Evolutionary conservation across 2,329 filamentous ascomycete genomes (phyloP), one percentile per base, ranked within the genome.

Genomic region (Penicillium sp.): DNA sequence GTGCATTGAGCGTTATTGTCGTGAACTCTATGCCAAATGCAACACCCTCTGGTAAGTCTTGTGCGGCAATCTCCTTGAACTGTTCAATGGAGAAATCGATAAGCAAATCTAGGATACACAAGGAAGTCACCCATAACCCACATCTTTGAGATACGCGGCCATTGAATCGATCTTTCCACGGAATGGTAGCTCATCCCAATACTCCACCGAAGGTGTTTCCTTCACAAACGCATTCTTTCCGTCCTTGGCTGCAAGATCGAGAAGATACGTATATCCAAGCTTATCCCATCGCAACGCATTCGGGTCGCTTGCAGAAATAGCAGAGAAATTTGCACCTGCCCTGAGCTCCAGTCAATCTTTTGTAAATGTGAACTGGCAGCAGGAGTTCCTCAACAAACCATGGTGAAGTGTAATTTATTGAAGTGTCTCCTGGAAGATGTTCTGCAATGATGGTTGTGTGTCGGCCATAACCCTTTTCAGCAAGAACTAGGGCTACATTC

Each of bases 301-400:
- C 19, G 66, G 59, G 49, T 79, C 76, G 15, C 62, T 72, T 23
- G 77, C 76, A 0, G 77, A 78, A 44, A 79, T 76, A 39, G 75
- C 76, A 0, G 77, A 79, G 61, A 79, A 79, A 61, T 79, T 79
- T 57, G 74, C 77, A 3, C 77, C 77, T 10, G 77, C 77, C 75
- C 76, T 64, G 19, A 10, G 6, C 4, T 27, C n/a, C 1, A 7
- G 19, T 56, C 17, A 56, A 12, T 39, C 8, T 27, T 21, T 29
- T n/a, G 31, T 21, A 12, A n/a, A 27, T 23, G 0, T 10, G 6
- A 12, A 8, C 73, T 27, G 33, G 4, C 17, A 41, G 1, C 8
- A 36, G 15, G 25, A 36, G 19, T 10, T 38, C 10, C 21, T 33
- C 31, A 33, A 33, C 31, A 13, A 52, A 64, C 76, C 77, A 78